Base-by-base conservation (phyloP, 495 filamentous ascomycete species). In the Cenococcum geophilum region DNA sequence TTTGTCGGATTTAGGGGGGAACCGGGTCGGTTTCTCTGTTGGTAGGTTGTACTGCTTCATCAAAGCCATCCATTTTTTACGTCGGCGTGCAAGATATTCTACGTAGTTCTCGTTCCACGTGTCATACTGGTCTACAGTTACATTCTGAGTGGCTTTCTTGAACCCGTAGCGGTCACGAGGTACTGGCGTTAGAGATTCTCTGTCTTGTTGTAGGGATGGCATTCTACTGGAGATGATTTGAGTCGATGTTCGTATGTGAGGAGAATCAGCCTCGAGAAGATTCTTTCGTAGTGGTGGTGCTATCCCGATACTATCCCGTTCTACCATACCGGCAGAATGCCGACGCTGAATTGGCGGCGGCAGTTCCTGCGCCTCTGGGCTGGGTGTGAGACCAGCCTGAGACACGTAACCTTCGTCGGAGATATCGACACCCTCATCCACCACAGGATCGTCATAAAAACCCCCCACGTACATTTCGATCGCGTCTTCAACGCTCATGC, bases 381-480 rank as follows among this genome's bases (percentile, higher is more conserved):
- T 50, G 21, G 37, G 37, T 52, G 21, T 23, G 14, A 52, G 49
- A 23, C 18, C 49, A 20, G 49, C 49, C 25, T 59, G 40, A 22
- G 56, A 59, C 45, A 35, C 56, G 40, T 47, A 59, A 20, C 56
- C 45, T 36, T 50, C 45, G 23, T 59, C 56, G 14, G 20, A 21
- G 6, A 27, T 35, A 61, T 67, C 27, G 42, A 53, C 48, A 55
- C 42, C 58, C 35, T 68, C 40, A 72, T 63, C 56, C 57, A 56
- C 48, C 58, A 74, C 76, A 22, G 75, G 74, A 58, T 83, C 81
- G 65, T 88, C 86, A 57, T 78, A 78, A 74, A 93, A 92, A 0
- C 91, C 90, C 64, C 86, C 83, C 57, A 88, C 86, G 70, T 96
- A 96, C 88, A 96, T 91, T 16, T 86, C 89, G 74, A 96, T 93